Conservation (phyloP, 1,284 basidiomycete genomes). For the Phlebopus sp. region DNA sequence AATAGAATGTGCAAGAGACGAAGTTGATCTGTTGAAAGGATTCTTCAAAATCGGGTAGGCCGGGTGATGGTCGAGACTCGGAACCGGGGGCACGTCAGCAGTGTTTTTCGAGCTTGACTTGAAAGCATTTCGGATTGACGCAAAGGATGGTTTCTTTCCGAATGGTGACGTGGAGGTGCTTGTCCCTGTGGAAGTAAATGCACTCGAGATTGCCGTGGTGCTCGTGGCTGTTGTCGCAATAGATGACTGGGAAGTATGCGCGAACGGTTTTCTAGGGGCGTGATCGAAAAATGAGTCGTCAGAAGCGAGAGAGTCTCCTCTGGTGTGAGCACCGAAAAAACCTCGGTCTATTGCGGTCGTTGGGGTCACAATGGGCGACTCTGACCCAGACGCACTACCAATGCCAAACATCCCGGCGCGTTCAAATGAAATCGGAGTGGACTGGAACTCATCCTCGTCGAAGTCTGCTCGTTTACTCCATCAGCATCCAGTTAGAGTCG, state of each 20-base stretch:
- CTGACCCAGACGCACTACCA: slow-evolving; percentile 47
- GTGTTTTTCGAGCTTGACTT: slow-evolving; percentile 61
- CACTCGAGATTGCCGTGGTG: slow-evolving; percentile 21
- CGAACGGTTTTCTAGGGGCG: slow-evolving; percentile 53
- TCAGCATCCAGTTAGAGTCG: slow-evolving; percentile 2
- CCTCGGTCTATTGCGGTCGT: slow-evolving; percentile 56
- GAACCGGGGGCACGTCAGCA: slow-evolving; percentile 60
- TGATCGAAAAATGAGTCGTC: slow-evolving; percentile 65
- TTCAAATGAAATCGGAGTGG: slow-evolving; percentile 64
- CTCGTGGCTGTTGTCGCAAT: slow-evolving; percentile 45
- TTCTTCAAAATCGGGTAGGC: slow-evolving; percentile 69
- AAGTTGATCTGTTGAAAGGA: slow-evolving; percentile 76
- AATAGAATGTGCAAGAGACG: slow-evolving; percentile 53
- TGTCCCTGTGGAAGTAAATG: slow-evolving; percentile 15
- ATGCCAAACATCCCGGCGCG: slow-evolving; percentile 45
- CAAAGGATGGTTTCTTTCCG: slow-evolving; percentile 81
- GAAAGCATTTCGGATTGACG: slow-evolving; percentile 87
- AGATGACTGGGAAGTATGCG: slow-evolving; percentile 68
- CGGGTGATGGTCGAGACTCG: slow-evolving; percentile 58
- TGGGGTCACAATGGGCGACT: slow-evolving; percentile 53
- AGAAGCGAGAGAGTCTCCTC: slow-evolving; percentile 72
- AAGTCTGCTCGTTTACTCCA: slow-evolving; percentile 47
- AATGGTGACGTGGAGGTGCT: slow-evolving; percentile 45
- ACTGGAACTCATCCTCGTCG: slow-evolving; percentile 66
- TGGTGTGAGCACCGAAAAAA: slow-evolving; percentile 58